phyloP scores from a whole-genome alignment of 495 filamentous ascomycete genomes.

The Hyaloscypha bicolor region DNA sequence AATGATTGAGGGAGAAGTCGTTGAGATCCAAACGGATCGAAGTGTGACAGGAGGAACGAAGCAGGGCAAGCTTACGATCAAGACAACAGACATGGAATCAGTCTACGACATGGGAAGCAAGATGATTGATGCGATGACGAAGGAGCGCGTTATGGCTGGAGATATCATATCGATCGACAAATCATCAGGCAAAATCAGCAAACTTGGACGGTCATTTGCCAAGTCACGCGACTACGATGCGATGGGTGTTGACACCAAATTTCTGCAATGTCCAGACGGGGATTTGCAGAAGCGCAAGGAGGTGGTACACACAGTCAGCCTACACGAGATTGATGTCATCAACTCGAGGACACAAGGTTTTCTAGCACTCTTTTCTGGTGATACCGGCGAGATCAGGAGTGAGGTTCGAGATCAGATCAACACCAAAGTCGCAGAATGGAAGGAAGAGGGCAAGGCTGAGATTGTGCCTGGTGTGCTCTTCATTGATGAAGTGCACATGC shows the following conservation, averaged over 20 bases:
- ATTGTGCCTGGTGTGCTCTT: conserved; percentile 97
- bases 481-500: conserved; percentile 99
- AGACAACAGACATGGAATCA: conserved; percentile 99
- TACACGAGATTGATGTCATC: conserved; percentile 99
- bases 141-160: conserved; percentile 97
- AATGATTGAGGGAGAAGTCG: conserved; percentile 98
- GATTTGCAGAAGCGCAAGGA: conserved; percentile 97
- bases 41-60: conserved; percentile 95
- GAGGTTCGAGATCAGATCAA: conserved; percentile 99
- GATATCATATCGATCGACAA: conserved; percentile 99
- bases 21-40: conserved; percentile 98
- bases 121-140: conserved; percentile 99
- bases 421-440: conserved; percentile 97
- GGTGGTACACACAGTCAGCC: conserved; percentile 91
- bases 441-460: conserved; percentile 97
- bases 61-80: conserved; percentile 98
- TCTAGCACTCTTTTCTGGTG: conserved; percentile 92
- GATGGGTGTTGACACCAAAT: conserved; percentile 98
- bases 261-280: conserved; percentile 97
- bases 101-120: conserved; percentile 99
- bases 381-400: conserved; percentile 96
- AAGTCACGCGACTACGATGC: conserved; percentile 97
- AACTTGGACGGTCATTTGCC: conserved; percentile 90
- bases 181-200: conserved; percentile 95
- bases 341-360: conserved; percentile 98